Base-by-base conservation (phyloP, 2,329 filamentous ascomycete genomes). In the Diaporthe aspalathi region DNA sequence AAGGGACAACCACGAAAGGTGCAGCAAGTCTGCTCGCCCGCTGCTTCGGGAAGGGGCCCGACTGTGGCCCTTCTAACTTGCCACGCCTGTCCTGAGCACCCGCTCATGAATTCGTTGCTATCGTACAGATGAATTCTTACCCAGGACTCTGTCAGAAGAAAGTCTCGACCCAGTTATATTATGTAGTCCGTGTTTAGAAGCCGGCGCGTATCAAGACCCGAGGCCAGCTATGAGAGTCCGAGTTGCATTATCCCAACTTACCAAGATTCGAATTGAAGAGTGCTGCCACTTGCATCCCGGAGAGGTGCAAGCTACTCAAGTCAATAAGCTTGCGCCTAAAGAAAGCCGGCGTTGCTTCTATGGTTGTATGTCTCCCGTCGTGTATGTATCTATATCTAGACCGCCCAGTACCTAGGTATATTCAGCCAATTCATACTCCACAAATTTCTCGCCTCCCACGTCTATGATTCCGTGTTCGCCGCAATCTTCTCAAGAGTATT, bases 401-500 rank as follows among this genome's bases (percentile, higher is more conserved):
- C 3, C 14, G n/a, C 9, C 29, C 4, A 7, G n/a, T 22, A 35
- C 11, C n/a, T n/a, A n/a, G 9, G 9, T 35, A 35, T 35, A 8
- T 40, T 11, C 27, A 43, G n/a, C 22, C 35, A 27, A 60, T 43
- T 43, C 22, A 1, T 17, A 11, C 6, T 2, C 24, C 17, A 12
- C 2, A 27, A 5, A 35, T 9, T 9, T 5, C 5, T 17, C 24
- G 3, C 20, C n/a, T 40, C 17, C 8, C 24, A 11, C 17, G 20
- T 24, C 27, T 8, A 47, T 22, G 24, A 56, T 32, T 35, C 35
- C 1, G 67, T 24, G 2, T 3, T 69, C 0, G 67, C 11, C 6
- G 53, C 45, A 53, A 52, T 43, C 29, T 32, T 40, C 56, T 79
- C 78, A 8, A 79, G 60, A 8, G 49, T 57, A 7, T 72, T 57